These are phyloP conservation scores for Breviolum minutum DNA, from an alignment of 73 alveolate genomes.

Conservation along the genomic window DNA sequence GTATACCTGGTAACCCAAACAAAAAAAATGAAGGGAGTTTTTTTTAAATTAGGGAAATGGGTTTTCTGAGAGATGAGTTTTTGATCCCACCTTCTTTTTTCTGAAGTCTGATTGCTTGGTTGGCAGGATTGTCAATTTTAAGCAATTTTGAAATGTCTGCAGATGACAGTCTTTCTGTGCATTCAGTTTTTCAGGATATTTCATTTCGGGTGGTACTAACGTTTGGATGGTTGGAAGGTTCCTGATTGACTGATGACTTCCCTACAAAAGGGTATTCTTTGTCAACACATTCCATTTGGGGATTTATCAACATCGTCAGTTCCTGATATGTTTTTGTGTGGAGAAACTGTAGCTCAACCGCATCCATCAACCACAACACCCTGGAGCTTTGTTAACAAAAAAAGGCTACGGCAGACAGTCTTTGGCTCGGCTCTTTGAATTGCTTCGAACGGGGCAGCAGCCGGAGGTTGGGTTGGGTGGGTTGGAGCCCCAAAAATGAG, in stretches of 20 bases:
- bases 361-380: too few relatives aligned
- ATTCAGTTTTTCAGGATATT: too few relatives aligned
- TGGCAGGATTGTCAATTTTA: too few relatives aligned
- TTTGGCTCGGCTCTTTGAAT: constrained; percentile 75
- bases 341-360: not conserved
- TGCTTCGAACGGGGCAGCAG: constrained; percentile 63
- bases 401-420: constrained; percentile 78
- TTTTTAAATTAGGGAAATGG: too few relatives aligned
- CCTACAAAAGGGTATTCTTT: not conserved
- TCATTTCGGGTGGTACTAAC: too few relatives aligned
- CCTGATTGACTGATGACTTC: not conserved
- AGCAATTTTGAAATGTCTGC: too few relatives aligned
- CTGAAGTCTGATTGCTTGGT: too few relatives aligned
- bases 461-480: constrained; percentile 38
- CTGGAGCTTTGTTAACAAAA: too few relatives aligned
- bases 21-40: not conserved
- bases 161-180: too few relatives aligned
- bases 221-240: not conserved
- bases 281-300: not conserved
- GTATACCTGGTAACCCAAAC: not conserved
- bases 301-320: not conserved
- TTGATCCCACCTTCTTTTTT: too few relatives aligned
- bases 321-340: not conserved
- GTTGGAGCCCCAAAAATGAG: not conserved
- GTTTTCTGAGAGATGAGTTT: too few relatives aligned